These are phyloP conservation scores for Cystofilobasidium capitatum DNA, from an alignment of 768 basidiomycete genomes.

Conservation along the genomic window DNA sequence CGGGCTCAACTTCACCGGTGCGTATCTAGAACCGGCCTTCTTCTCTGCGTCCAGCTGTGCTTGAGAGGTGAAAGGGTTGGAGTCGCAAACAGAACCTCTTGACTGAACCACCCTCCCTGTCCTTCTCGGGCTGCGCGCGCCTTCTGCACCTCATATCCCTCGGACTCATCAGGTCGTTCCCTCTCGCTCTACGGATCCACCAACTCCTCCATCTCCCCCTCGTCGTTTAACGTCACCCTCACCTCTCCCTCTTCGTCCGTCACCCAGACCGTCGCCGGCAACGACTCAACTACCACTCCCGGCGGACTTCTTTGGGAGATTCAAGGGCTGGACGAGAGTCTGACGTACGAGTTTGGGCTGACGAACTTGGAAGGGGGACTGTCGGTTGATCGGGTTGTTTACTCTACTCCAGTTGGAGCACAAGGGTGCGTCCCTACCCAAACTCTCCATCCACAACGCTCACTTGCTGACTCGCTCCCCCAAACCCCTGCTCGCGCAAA, in stretches of 20 bases:
- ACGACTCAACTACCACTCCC: slow-evolving; percentile 20
- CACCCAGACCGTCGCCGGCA: slow-evolving; percentile 19
- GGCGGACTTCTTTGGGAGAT: background rate
- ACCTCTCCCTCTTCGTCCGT: slow-evolving; percentile 23
- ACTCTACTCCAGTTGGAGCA: slow-evolving; percentile 31
- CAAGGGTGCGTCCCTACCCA: slow-evolving; percentile 29
- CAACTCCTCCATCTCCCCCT: slow-evolving; percentile 28
- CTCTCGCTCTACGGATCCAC: slow-evolving; percentile 35
- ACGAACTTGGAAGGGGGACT: background rate
- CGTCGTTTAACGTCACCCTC: slow-evolving; percentile 32
- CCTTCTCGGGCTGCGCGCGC: background rate
- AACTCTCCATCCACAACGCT: background rate
- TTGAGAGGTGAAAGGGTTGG: background rate
- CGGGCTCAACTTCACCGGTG: slow-evolving; percentile 38
- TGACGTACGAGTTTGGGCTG: background rate
- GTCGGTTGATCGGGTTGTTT: slow-evolving; percentile 31
- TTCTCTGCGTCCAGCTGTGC: background rate
- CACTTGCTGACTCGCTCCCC: background rate
- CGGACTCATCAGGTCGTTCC: slow-evolving; percentile 28
- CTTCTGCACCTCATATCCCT: background rate
- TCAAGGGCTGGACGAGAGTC: background rate
- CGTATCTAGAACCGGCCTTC: slow-evolving; percentile 10
- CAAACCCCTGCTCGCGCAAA: background rate
- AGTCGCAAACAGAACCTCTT: background rate
- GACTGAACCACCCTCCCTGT: too few relatives aligned